Base-by-base conservation (phyloP, 805 yeast species). In the Monosporozyma solicola region DNA sequence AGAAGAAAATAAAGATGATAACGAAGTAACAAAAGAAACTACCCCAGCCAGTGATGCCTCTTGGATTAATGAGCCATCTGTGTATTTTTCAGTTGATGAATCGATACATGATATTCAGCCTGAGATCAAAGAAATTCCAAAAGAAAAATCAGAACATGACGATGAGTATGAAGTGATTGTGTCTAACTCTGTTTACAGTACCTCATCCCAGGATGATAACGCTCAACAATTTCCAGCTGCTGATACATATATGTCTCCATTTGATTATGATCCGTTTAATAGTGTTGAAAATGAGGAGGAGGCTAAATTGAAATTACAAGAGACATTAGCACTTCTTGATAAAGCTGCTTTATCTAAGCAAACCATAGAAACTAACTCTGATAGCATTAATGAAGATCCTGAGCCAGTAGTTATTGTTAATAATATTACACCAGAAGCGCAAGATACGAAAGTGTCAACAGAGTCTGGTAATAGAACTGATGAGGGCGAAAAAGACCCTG, bases 181-280 rank as follows among this genome's bases (percentile, higher is more conserved):
- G 27, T 50, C 61, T 7, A 59, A 54, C 9, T 64, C 68, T 5
- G 57, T 55, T 1, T 64, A 64, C 35, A 63, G 65, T 50, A 44
- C 57, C 1, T 52, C 62, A 3, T 63, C 67, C 9, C 48, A 32
- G 43, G 63, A 58, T 13, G 64, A 61, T 33, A 58, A 58, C 41
- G 50, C 39, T 2, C 47, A 52, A 1, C 7, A 53, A n/a, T 20
- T 49, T 24, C 53, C 54, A 9, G 41, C 57, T 1, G 10, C 47
- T 7, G 35, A 43, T 16, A 58, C 54, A 13, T 64, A 64, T 45
- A 46, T 58, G 1, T 62, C 68, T 6, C 66, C 67, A 11, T 59
- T 63, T 47, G 44, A 44, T 5, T 51, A 51, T 2, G 52, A 62
- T 45, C 65, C 66, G 9, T 61, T 62, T 43, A 16, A 22, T n/a